Evolutionary conservation across 371 early-diverging fungal species (phyloP), one percentile per base, ranked within the genome.

Genomic region (Mortierella sp.): DNA sequence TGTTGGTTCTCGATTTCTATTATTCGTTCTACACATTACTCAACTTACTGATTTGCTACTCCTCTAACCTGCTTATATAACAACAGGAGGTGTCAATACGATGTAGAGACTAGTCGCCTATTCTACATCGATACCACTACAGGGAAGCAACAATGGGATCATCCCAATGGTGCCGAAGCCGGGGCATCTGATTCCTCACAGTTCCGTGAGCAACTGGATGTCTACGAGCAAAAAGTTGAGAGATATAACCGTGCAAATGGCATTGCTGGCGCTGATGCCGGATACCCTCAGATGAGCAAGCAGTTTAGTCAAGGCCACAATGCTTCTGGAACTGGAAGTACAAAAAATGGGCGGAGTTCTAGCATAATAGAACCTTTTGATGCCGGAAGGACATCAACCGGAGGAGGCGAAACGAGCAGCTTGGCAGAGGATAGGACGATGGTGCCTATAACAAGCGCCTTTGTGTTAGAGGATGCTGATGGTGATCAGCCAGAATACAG

Each of bases 111-210:
- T 35, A 58, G 31, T n/a, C 75, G 61, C 3, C 66, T 75, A 2
- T 70, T 70, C 58, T 75, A 75, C 53, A 47, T 75, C 65, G 68
- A 75, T 57, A 55, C 53, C 5, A 49, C 61, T 19, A 66, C 75
- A 6, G 70, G 70, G n/a, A 32, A 49, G 26, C 47, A 70, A 3
- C 69, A 69, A 55, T 75, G 75, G 75, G 70, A 75, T 17, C 75
- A 75, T n/a, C 75, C 75, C 8, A 54, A 56, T 22, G 75, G 75
- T 15, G 17, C 47, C 10, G 22, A 40, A 22, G 23, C 47, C 0
- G 53, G 43, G 0, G 61, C 55, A 1, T 61, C 42, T 22, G 75
- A 75, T 13, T 60, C 75, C n/a, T 22, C 75, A 2, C 56, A 49
- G 26, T 75, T 61, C 62, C 62, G 57, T 12, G 70, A 69, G 1